Evolutionary conservation across 441 rosid species (phyloP), one percentile per base, ranked within the genome.

Genomic region (Capsella rubella): DNA sequence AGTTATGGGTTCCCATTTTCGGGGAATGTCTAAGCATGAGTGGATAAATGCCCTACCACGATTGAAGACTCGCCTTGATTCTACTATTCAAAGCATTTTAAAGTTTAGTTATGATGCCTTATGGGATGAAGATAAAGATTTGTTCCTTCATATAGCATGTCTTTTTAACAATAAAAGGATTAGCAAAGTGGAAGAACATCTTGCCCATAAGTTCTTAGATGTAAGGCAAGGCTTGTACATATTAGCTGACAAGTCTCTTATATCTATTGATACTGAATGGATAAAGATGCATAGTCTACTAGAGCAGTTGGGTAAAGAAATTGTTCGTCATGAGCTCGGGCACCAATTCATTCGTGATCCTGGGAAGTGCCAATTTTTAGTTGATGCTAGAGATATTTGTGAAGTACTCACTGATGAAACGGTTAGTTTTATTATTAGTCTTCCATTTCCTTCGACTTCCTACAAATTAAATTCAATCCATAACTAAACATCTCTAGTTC

Each of bases 201-300:
- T 52, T 13, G 16, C 57, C 0, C 9, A 52, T 27, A 52, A 12
- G 15, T 52, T 52, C 57, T 52, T 12, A 34, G 57, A 52, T 12
- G 57, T 52, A 0, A 52, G 31, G 34, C 16, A 52, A 27, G 57
- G 57, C 8, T 5, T 52, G 3, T 2, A 52, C 16, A 0, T 5
- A 1, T 52, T 27, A 52, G 57, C 16, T 12, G 34, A 27, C 0
- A 52, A 52, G 12, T 52, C 16, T 29, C 59, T 54, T 3, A 54
- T 54, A 29, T 29, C 18, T 54, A 45, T 45, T 45, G 50, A 45
- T 2, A 6, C 2, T 1, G 35, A 14, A 28, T 5, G 58, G 35
- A 28, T 53, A 27, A 28, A 53, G 35, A 53, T 53, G 35, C 58
- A 53, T 53, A 53, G 13, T 28, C 35, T 28, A 16, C 58, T 53